Conservation (phyloP, 139 green algal species). For the Coelastrella sp. region DNA sequence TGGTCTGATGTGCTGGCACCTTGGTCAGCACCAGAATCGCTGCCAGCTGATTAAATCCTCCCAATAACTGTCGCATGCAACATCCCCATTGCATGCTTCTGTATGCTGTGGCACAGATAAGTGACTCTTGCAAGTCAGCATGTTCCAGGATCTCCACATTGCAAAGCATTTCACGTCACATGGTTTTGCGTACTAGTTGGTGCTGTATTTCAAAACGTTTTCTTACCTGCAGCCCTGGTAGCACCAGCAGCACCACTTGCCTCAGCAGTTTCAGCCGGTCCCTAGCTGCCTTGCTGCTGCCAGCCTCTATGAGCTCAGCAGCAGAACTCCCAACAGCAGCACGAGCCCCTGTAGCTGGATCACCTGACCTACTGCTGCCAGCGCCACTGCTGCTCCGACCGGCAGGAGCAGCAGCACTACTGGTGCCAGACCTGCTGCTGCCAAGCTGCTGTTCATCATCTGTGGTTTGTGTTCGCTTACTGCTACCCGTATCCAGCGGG, state of each 20-base stretch:
- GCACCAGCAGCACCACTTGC: conserved; percentile 45
- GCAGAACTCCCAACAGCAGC: not conserved
- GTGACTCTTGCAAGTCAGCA: no score
- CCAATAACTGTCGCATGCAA: no score
- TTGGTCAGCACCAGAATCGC: no score
- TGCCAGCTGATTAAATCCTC: no score
- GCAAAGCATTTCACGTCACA: no score
- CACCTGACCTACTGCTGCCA: not conserved
- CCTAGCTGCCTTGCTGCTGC: conserved; percentile 32
- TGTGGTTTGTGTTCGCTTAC: not conserved
- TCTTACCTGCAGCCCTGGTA: conserved; percentile 35
- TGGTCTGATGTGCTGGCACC: no score
- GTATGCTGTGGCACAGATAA: no score
- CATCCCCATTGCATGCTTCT: no score
- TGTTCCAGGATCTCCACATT: no score
- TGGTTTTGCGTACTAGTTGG: no score
- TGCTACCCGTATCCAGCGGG: not conserved
- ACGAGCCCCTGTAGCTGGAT: not conserved
- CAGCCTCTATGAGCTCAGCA: not conserved
- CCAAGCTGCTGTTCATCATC: conserved; percentile 1
- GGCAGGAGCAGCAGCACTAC: not conserved
- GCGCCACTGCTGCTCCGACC: not conserved
- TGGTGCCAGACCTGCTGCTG: conserved; percentile 37
- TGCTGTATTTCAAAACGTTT: no score
- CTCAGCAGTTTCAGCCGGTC: conserved; percentile 31